phyloP scores from a whole-genome alignment of 1,284 basidiomycete species.

The Thecaphora thlaspeos region DNA sequence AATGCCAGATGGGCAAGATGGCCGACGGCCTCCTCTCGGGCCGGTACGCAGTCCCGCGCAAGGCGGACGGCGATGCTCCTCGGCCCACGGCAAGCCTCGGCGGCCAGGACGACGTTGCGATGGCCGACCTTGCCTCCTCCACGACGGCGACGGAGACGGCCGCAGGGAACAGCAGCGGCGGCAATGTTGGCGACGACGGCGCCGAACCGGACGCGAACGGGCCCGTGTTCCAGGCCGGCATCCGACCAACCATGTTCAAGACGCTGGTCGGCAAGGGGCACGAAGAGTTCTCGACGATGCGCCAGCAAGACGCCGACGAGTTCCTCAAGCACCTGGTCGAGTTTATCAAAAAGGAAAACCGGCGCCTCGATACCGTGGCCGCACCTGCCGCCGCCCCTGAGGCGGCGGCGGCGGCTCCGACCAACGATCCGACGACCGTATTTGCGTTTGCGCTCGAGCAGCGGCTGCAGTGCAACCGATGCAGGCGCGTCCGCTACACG shows the following conservation, averaged over 20 bases:
- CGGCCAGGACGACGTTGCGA: slow-evolving; percentile 7
- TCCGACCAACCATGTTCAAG: slow-evolving; percentile 84
- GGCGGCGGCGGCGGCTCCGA: slow-evolving; percentile 1
- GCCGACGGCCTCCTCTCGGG: slow-evolving; percentile 90
- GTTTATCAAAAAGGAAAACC: slow-evolving; percentile 64
- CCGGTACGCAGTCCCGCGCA: slow-evolving; percentile 74
- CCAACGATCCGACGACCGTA: slow-evolving; percentile 66
- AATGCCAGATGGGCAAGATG: slow-evolving; percentile 92
- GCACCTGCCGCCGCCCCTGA: slow-evolving; percentile 5
- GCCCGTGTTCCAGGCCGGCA: slow-evolving; percentile 74
- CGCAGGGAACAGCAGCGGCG: slow-evolving; percentile 6
- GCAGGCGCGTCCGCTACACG: slow-evolving; percentile 83
- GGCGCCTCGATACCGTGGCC: slow-evolving; percentile 7
- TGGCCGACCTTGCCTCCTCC: background rate
- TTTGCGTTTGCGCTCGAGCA: slow-evolving; percentile 78
- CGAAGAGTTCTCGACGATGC: slow-evolving; percentile 92
- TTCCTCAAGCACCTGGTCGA: slow-evolving; percentile 82
- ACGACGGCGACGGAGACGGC: background rate
- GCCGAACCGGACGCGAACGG: slow-evolving; percentile 1
- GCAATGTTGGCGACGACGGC: slow-evolving; percentile 1
- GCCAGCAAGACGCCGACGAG: slow-evolving; percentile 95
- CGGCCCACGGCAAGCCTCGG: background rate
- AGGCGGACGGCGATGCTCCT: background rate
- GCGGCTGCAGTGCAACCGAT: slow-evolving; percentile 67
- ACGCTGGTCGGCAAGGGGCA: slow-evolving; percentile 86